Conservation (phyloP, 495 filamentous ascomycete genomes). For the Podospora tetraspora region DNA sequence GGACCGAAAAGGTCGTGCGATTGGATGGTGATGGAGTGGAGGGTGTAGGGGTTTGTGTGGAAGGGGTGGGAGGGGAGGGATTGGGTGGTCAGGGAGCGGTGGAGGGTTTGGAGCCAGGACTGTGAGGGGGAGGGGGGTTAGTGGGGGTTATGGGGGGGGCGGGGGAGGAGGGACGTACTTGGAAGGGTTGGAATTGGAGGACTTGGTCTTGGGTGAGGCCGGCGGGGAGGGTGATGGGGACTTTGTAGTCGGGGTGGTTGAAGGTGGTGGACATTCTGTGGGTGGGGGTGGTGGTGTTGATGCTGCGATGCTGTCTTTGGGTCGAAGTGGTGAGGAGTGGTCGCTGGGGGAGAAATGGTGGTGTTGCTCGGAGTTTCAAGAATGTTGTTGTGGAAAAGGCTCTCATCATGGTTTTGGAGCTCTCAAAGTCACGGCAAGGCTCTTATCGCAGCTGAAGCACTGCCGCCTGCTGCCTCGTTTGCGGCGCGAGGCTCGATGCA, state of each 20-base stretch:
- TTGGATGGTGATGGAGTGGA: constrained; percentile 67
- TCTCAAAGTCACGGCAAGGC: not conserved
- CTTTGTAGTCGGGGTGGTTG: constrained; percentile 37
- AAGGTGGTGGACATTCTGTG: constrained; percentile 43
- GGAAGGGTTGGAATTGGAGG: constrained; percentile 67
- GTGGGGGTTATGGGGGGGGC: not conserved
- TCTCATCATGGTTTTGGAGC: not conserved
- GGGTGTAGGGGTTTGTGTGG: constrained; percentile 60
- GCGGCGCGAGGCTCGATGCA: not conserved
- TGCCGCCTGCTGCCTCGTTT: not conserved
- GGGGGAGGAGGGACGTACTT: constrained; percentile 27
- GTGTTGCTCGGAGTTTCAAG: not conserved
- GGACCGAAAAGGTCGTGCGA: constrained; percentile 66
- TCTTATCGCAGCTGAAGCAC: not conserved
- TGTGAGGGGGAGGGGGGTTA: constrained; percentile 15
- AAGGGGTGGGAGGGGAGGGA: constrained; percentile 58
- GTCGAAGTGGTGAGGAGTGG: not conserved
- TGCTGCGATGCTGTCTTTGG: not conserved
- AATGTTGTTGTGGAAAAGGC: not conserved
- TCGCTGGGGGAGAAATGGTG: not conserved
- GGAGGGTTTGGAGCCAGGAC: constrained; percentile 66
- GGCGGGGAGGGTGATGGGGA: constrained; percentile 53
- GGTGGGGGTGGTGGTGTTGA: not conserved
- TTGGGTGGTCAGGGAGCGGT: constrained; percentile 60
- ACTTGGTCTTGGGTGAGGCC: constrained; percentile 59